phyloP scores from a whole-genome alignment of 2,329 filamentous ascomycete species.

The Aphanoascus verrucosus region DNA sequence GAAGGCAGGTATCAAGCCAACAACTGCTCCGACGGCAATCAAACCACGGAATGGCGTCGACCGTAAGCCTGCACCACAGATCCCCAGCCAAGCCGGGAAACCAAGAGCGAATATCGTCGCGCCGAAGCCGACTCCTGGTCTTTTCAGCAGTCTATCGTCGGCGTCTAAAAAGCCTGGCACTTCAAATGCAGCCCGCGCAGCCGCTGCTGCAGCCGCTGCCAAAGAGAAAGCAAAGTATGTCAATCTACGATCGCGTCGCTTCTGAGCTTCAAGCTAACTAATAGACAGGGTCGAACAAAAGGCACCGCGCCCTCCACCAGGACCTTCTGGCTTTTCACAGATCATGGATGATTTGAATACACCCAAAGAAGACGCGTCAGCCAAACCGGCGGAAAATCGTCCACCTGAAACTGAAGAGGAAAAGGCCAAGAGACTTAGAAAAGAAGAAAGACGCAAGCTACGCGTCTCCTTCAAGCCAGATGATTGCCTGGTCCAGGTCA shows the following conservation, averaged over 20 bases:
- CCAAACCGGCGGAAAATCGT: slow-evolving; percentile 42
- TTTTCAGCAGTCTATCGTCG: slow-evolving; percentile 39
- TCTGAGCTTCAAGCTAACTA: slow-evolving; percentile 14
- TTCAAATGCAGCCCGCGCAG: slow-evolving; percentile 40
- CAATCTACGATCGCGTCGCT: slow-evolving; percentile 1
- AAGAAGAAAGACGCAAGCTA: slow-evolving; percentile 50
- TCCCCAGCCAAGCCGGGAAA: slow-evolving; percentile 21
- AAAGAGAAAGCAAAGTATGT: slow-evolving; percentile 27
- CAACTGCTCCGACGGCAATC: background rate
- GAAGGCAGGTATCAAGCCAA: slow-evolving; percentile 26
- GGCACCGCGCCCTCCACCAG: slow-evolving; percentile 24
- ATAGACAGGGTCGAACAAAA: slow-evolving; percentile 22
- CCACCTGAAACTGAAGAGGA: slow-evolving; percentile 52
- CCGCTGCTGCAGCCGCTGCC: slow-evolving; percentile 32
- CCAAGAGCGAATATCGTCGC: slow-evolving; percentile 32
- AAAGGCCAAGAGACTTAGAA: slow-evolving; percentile 48
- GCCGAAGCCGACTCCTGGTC: slow-evolving; percentile 34
- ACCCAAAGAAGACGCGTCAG: slow-evolving; percentile 44
- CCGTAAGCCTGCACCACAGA: slow-evolving; percentile 18
- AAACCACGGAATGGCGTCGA: background rate
- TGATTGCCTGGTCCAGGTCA: slow-evolving; percentile 45
- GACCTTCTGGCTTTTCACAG: slow-evolving; percentile 40
- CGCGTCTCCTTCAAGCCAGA: slow-evolving; percentile 53
- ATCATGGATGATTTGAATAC: slow-evolving; percentile 44
- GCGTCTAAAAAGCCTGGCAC: slow-evolving; percentile 43